Conservation (phyloP, 2,329 filamentous ascomycete genomes). For the Hypoxylon sp. region DNA sequence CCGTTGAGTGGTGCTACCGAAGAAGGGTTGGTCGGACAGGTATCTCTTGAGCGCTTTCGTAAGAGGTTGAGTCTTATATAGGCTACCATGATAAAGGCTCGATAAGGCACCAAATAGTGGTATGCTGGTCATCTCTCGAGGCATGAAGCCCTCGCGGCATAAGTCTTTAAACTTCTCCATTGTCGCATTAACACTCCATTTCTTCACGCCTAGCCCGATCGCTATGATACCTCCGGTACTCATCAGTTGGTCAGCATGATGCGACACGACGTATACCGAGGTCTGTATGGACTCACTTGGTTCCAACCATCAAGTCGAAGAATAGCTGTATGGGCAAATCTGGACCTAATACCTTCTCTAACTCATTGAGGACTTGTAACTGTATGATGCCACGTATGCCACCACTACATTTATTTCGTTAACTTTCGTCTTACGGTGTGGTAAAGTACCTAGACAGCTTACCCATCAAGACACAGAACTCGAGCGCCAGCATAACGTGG, state of each 20-base stretch:
- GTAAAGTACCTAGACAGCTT: constrained; percentile 9
- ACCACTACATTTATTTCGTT: constrained; percentile 42
- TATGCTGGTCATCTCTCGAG: constrained; percentile 52
- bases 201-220: constrained; percentile 54
- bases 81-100: constrained; percentile 53
- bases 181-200: constrained; percentile 52
- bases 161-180: constrained; percentile 54
- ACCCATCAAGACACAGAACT: constrained; percentile 54
- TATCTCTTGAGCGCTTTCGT: constrained; percentile 50
- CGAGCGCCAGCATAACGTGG: constrained; percentile 52
- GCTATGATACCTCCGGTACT: constrained; percentile 54
- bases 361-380: constrained; percentile 51
- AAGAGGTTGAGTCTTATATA: constrained; percentile 54
- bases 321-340: constrained; percentile 54
- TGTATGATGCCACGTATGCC: constrained; percentile 53
- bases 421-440: not conserved
- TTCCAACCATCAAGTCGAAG: constrained; percentile 55
- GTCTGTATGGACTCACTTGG: constrained; percentile 47
- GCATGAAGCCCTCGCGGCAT: constrained; percentile 50
- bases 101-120: constrained; percentile 52
- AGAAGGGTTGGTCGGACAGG: constrained; percentile 53
- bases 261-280: not conserved
- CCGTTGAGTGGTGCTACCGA: constrained; percentile 50
- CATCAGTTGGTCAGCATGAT: constrained; percentile 17
- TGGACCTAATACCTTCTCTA: constrained; percentile 53